These are phyloP conservation scores for Wickerhamiella infanticola DNA, from an alignment of 1,139 yeast genomes.

Conservation along the genomic window DNA sequence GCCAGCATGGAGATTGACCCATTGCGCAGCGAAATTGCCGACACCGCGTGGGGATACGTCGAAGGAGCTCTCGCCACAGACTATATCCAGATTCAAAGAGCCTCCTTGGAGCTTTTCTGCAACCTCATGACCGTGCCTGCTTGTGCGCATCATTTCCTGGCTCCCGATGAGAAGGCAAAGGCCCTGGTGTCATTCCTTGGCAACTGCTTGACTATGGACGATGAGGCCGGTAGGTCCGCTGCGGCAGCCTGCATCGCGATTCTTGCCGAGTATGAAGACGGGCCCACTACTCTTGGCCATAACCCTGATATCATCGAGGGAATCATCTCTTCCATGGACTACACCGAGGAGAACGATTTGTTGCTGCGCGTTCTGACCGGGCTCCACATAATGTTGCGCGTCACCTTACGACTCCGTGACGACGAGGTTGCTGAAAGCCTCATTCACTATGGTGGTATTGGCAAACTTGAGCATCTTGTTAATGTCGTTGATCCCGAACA, in stretches of 20 bases:
- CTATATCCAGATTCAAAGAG: conserved; percentile 24
- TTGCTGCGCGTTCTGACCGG: conserved; percentile 13
- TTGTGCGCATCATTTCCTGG: conserved; percentile 26
- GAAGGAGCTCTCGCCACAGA: conserved; percentile 25
- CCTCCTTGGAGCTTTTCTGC: conserved; percentile 27
- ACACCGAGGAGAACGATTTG: conserved; percentile 10
- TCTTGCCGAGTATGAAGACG: conserved; percentile 25
- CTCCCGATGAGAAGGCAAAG: conserved; percentile 9
- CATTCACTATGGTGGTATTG: conserved; percentile 12
- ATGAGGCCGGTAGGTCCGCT: conserved; percentile 23
- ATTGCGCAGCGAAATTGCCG: conserved; percentile 23
- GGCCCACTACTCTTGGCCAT: conserved; percentile 17
- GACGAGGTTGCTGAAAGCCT: conserved; percentile 15
- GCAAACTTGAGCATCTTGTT: conserved; percentile 10
- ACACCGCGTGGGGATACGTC: conserved; percentile 27
- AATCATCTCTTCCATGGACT: conserved; percentile 8
- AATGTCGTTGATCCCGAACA: conserved; percentile 6
- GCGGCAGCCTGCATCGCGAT: conserved; percentile 30
- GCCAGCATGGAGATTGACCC: conserved; percentile 28
- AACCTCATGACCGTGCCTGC: conserved; percentile 24
- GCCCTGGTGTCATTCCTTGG: conserved; percentile 12
- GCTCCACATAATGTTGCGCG: conserved; percentile 9
- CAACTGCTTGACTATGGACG: conserved; percentile 19
- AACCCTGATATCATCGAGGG: conserved; percentile 10
- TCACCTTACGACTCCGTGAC: conserved; percentile 10